Evolutionary conservation across 176 grass and related monocot genomes (phyloP).

Genomic region (Rhynchospora pubera): DNA sequence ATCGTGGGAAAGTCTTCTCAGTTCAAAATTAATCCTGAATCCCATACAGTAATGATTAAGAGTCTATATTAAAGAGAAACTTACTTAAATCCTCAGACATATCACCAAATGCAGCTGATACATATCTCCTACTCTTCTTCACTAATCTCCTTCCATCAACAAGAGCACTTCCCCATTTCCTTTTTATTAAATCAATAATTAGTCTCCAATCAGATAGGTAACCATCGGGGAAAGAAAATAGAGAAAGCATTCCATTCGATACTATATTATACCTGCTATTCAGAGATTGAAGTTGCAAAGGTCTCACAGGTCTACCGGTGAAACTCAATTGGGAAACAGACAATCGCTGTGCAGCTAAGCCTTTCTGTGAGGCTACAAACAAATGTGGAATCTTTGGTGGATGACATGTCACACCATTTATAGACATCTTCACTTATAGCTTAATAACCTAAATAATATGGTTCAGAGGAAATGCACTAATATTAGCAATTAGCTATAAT

Average conservation of each 20-base stretch:
- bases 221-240: not conserved
- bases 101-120: constrained; percentile 21
- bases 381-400: constrained; percentile 25
- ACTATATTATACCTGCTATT: constrained; percentile 32
- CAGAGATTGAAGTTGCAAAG: constrained; percentile 26
- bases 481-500: not conserved
- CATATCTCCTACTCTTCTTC: constrained; percentile 8
- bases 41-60: not conserved
- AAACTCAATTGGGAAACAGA: constrained; percentile 42
- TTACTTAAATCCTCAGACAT: constrained; percentile 16
- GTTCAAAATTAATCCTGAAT: not conserved
- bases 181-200: constrained; percentile 1
- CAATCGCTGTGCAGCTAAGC: constrained; percentile 17
- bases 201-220: not conserved
- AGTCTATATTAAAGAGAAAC: not conserved
- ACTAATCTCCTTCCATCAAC: not conserved
- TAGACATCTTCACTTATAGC: constrained; percentile 41
- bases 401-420: constrained; percentile 42
- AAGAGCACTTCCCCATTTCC: not conserved
- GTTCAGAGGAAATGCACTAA: not conserved
- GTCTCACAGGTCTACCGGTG: constrained; percentile 23
- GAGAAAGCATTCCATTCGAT: not conserved
- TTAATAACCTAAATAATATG: constrained; percentile 2
- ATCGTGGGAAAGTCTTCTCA: not conserved
- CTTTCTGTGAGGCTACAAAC: constrained; percentile 24